Evolutionary conservation across 768 basidiomycete genomes (phyloP), one percentile per base, ranked within the genome.

Genomic region (Rhodotorula babjevae): DNA sequence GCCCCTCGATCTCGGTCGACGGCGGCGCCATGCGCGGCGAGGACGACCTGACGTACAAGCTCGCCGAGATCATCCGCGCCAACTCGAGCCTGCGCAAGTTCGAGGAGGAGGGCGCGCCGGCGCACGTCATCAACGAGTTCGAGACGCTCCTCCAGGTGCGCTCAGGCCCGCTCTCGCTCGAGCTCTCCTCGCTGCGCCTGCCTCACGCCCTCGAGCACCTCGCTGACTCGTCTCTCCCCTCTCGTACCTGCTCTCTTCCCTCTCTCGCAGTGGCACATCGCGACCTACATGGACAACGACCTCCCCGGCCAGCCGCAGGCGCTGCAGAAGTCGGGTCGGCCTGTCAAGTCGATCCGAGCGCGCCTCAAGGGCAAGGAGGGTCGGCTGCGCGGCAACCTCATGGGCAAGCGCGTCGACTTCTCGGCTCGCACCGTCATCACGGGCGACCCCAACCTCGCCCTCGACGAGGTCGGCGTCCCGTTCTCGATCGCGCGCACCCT

Each of bases 261-360:
- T 36, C 36, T 36, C 27, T 19, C 29, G 18, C 76, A 96, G 92
- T 99, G 94, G 80, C 96, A 99, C 79, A 93, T 97, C 71, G 96
- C 96, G 6, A 98, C 96, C 0, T 99, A 98, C 80, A 99, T 99
- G 95, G 96, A 99, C 80, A 99, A 99, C 79, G 94, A 98, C 79
- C 94, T 98, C 69, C 93, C 96, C 47, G 96, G 96, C 58, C 92
- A 97, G 49, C 96, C 96, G 2, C 95, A 97, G 79, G 93, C 96
- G 4, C 83, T 95, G 76, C 96, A 98, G 79, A 98, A 98, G 82
- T 94, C 92, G 55, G 96, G 96, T 44, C 87, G 96, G 69, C 94
- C 96, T 40, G 90, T 99, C 71, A 99, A 99, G 82, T 94, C 96
- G 49, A 97, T 99, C 78, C 92, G 96, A 69, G 93, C 95, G 11